Evolutionary conservation across 176 grass and related monocot species (phyloP).

Genomic region (Aegilops longissima): DNA sequence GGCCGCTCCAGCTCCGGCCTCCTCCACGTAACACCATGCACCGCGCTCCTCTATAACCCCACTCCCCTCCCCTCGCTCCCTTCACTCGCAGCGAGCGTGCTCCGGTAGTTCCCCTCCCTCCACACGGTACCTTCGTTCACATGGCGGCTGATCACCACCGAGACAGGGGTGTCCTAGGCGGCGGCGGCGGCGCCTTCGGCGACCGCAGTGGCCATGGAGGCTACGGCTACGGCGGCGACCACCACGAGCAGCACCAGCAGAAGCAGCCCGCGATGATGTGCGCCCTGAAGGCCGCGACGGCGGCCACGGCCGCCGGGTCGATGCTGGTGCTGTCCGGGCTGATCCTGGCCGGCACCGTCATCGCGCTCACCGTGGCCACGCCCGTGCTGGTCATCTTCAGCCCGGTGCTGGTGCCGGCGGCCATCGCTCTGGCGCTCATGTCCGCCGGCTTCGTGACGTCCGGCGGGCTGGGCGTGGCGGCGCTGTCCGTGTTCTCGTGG

Average conservation of each 20-base stretch:
- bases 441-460: conserved; percentile 70
- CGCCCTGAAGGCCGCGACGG: conserved; percentile 59
- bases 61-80: not conserved
- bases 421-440: conserved; percentile 58
- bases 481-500: conserved; percentile 90
- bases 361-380: conserved; percentile 72
- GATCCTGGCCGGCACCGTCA: conserved; percentile 65
- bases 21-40: conserved; percentile 23
- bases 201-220: not conserved
- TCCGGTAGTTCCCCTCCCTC: not conserved
- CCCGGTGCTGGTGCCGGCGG: conserved; percentile 80
- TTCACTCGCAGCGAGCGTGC: not conserved
- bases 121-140: not conserved
- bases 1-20: conserved; percentile 17
- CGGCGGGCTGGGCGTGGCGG: conserved; percentile 73
- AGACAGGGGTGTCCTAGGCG: conserved; percentile 19
- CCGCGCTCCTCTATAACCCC: conserved; percentile 37
- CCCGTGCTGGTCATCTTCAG: conserved; percentile 93
- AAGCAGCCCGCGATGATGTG: conserved; percentile 50
- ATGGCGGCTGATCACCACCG: conserved; percentile 67
- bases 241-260: conserved; percentile 43
- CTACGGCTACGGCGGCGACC: not conserved
- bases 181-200: not conserved
- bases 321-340: conserved; percentile 83
- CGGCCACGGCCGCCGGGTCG: conserved; percentile 57